phyloP scores from a whole-genome alignment of 2,329 filamentous ascomycete species.

The Calonectria pteridis region DNA sequence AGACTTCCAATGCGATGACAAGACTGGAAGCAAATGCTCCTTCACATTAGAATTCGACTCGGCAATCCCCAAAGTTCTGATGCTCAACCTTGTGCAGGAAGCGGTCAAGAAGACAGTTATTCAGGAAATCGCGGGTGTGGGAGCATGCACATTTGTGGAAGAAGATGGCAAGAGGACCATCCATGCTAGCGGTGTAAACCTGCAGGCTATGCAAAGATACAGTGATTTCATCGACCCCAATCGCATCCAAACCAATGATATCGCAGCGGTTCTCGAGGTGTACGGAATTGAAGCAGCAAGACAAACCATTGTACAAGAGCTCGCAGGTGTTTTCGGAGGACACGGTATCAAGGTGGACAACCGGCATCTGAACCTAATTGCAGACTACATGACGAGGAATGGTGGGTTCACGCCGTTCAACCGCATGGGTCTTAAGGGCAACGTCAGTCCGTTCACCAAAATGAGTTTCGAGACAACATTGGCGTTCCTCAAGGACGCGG shows the following conservation, averaged over 20 bases:
- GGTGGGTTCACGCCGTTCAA: conserved; percentile 94
- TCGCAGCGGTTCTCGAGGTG: conserved; percentile 82
- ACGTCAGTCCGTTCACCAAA: conserved; percentile 93
- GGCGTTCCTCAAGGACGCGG: conserved; percentile 91
- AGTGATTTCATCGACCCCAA: conserved; percentile 88
- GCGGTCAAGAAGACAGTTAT: conserved; percentile 84
- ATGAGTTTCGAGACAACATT: conserved; percentile 99
- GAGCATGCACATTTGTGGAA: conserved; percentile 74
- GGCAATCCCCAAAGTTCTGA: conserved; percentile 87
- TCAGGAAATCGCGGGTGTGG: conserved; percentile 85
- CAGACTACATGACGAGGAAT: conserved; percentile 96
- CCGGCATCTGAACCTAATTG: conserved; percentile 94
- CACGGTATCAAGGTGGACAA: conserved; percentile 95
- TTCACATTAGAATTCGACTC: conserved; percentile 88
- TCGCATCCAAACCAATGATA: conserved; percentile 91
- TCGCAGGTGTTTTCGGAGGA: conserved; percentile 85
- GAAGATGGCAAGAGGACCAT: conserved; percentile 72
- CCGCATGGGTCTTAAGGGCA: conserved; percentile 86
- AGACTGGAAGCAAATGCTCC: conserved; percentile 78
- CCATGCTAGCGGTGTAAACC: conserved; percentile 87
- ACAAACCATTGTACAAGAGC: conserved; percentile 86
- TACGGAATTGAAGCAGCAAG: conserved; percentile 97
- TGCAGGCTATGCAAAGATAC: conserved; percentile 91
- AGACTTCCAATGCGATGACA: conserved; percentile 84
- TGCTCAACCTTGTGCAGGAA: conserved; percentile 89